Evolutionary conservation across 371 early-diverging fungal species (phyloP).

Genomic region (Mortierella sp.): DNA sequence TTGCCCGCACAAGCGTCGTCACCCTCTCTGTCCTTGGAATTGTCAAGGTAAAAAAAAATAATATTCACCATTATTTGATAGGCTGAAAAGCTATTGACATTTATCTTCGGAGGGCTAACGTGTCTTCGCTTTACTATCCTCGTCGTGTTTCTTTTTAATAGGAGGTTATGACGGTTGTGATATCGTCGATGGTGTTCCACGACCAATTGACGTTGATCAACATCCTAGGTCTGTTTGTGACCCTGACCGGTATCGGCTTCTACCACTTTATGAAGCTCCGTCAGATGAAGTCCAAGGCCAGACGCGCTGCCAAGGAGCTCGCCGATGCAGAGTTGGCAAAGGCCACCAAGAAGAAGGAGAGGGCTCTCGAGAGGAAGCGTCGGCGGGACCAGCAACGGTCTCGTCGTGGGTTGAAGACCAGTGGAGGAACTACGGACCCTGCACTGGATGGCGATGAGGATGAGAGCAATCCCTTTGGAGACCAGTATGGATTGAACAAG

Average conservation of each 20-base stretch:
- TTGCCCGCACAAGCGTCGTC: slow-evolving; percentile 75
- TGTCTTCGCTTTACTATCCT: background rate
- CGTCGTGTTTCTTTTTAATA: background rate
- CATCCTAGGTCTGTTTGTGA: slow-evolving; percentile 71
- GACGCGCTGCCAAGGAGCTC: slow-evolving; percentile 27
- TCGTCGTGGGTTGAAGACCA: background rate
- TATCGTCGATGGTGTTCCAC: slow-evolving; percentile 71
- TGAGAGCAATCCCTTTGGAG: background rate
- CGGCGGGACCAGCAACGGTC: background rate
- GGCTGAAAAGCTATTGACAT: too few relatives aligned
- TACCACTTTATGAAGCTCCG: slow-evolving; percentile 62
- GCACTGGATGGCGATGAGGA: background rate
- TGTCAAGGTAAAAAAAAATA: slow-evolving; percentile 60
- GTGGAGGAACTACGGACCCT: background rate
- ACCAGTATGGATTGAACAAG: background rate
- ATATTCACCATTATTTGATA: background rate
- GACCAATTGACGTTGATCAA: slow-evolving; percentile 73
- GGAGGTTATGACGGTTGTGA: slow-evolving; percentile 75
- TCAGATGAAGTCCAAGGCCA: slow-evolving; percentile 42
- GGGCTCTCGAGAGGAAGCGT: slow-evolving; percentile 15
- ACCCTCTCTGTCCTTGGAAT: slow-evolving; percentile 81
- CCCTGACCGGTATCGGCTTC: slow-evolving; percentile 72
- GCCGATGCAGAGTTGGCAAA: slow-evolving; percentile 23
- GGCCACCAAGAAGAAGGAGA: slow-evolving; percentile 16
- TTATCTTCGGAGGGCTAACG: too few relatives aligned